Evolutionary conservation across 192 early-diverging fungal genomes (phyloP).

Genomic region (Coemansia sp.): DNA sequence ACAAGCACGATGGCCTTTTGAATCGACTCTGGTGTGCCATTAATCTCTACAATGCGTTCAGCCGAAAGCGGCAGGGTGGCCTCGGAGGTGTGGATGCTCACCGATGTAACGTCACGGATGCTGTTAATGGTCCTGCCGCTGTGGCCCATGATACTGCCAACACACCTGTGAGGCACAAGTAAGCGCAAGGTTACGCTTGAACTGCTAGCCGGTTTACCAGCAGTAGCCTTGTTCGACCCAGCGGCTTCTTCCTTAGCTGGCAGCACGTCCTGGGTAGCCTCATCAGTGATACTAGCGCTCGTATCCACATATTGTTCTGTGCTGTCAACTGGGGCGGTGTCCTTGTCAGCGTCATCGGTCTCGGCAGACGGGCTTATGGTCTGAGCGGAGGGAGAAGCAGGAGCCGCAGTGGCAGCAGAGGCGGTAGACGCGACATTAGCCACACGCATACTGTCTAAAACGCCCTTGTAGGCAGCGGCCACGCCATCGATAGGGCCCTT

Average conservation of each 20-base stretch:
- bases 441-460: constrained; percentile 32
- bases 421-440: constrained; percentile 1
- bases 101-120: constrained; percentile 37
- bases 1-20: constrained; percentile 41
- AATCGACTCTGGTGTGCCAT: constrained; percentile 40
- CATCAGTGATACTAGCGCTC: constrained; percentile 1
- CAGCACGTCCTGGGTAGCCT: background rate
- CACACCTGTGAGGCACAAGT: constrained; percentile 54
- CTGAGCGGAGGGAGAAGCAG: background rate
- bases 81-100: constrained; percentile 53
- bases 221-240: background rate
- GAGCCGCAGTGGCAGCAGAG: background rate
- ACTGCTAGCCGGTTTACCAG: background rate
- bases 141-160: constrained; percentile 58
- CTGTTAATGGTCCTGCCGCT: constrained; percentile 52
- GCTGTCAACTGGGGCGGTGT: background rate
- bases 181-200: constrained; percentile 33
- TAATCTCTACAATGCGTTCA: constrained; percentile 48
- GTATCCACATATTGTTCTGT: background rate
- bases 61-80: constrained; percentile 40
- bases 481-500: constrained; percentile 41
- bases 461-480: constrained; percentile 26
- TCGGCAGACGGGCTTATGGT: constrained; percentile 2
- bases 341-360: background rate
- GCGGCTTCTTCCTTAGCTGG: background rate